These are phyloP conservation scores for Triticum turgidum DNA, from an alignment of 176 grass and related monocot species.

Conservation along the genomic window DNA sequence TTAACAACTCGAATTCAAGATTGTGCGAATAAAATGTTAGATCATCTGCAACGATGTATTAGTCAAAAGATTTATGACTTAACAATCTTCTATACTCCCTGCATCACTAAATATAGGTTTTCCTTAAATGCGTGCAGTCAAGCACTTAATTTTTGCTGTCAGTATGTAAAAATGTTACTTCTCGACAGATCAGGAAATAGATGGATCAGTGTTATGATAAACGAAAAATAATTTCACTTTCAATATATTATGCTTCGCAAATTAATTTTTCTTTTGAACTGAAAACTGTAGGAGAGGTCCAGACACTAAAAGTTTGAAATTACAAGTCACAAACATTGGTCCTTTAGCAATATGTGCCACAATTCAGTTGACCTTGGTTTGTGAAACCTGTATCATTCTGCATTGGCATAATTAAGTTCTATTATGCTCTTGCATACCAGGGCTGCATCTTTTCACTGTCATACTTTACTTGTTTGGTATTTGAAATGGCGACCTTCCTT, in stretches of 20 bases:
- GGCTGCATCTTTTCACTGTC: not conserved
- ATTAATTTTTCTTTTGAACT: not conserved
- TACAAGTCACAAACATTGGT: not conserved
- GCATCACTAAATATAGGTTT: not conserved
- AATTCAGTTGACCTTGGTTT: not conserved
- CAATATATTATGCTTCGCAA: not conserved
- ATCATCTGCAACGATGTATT: not conserved
- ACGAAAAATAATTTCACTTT: not conserved
- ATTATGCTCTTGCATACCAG: not conserved
- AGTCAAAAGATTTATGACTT: not conserved
- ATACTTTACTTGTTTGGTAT: not conserved
- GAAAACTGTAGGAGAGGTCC: not conserved
- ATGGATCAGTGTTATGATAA: not conserved
- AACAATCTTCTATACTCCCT: not conserved
- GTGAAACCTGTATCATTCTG: constrained; percentile 3
- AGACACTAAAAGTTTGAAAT: not conserved
- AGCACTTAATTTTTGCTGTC: not conserved
- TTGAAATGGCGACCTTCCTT: not conserved
- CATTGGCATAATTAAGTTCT: not conserved
- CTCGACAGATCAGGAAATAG: not conserved
- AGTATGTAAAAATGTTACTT: not conserved
- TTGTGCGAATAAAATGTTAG: not conserved
- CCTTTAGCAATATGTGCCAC: not conserved
- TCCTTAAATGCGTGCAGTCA: not conserved
- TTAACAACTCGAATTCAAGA: not conserved